Evolutionary conservation across 108 stramenopile genomes (phyloP).

Genomic region (Aureococcus anophagefferens): DNA sequence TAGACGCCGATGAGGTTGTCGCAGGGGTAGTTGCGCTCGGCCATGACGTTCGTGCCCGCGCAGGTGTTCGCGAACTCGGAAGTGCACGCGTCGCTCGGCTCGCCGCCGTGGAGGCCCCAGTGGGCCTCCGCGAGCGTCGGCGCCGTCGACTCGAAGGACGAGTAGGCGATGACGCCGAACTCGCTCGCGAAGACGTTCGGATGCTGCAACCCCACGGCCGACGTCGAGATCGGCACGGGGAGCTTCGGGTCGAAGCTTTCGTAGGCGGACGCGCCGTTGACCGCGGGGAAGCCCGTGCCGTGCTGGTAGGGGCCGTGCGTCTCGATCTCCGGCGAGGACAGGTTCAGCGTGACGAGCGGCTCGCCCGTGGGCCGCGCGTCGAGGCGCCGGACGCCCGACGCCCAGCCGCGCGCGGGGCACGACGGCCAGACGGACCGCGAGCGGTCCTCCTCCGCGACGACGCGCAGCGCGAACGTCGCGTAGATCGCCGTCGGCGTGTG

Average conservation of each 20-base stretch:
- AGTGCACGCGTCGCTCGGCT: background rate
- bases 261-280: background rate
- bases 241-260: too few relatives aligned
- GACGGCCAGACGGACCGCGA: slow-evolving; percentile 6
- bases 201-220: too few relatives aligned
- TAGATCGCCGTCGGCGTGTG: slow-evolving; percentile 1
- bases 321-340: background rate
- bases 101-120: background rate
- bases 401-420: slow-evolving; percentile 8
- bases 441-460: background rate
- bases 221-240: too few relatives aligned
- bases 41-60: slow-evolving; percentile 10
- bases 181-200: slow-evolving; percentile 1
- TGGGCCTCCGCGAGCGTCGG: slow-evolving; percentile 1
- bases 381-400: slow-evolving; percentile 4
- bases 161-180: slow-evolving; percentile 9
- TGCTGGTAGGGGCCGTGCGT: slow-evolving; percentile 7
- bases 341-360: background rate
- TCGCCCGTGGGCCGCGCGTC: background rate
- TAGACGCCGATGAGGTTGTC: slow-evolving; percentile 7
- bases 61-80: slow-evolving; percentile 6
- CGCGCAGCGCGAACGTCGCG: background rate
- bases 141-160: slow-evolving; percentile 4
- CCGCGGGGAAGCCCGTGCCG: slow-evolving; percentile 7
- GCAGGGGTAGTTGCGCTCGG: slow-evolving; percentile 13